Base-by-base conservation (phyloP, 2,329 filamentous ascomycete genomes). In the Penicillium oxalicum region DNA sequence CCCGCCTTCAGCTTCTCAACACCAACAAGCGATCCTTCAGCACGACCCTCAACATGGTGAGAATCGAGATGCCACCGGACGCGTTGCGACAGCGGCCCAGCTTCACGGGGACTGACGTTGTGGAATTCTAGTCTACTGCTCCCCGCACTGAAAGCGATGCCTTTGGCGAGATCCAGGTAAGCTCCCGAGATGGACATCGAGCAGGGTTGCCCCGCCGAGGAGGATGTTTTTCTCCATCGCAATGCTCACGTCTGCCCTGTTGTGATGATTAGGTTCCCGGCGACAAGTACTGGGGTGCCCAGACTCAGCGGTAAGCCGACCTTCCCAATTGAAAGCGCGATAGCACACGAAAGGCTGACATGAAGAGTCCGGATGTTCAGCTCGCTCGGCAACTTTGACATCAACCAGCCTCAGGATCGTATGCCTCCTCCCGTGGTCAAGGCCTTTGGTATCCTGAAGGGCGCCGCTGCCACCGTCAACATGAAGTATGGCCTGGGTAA, bases 321-420 rank as follows among this genome's bases (percentile, higher is more conserved):
- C 7, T 18, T 35, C 44, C 42, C 25, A 24, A 43, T 13, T 43
- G 32, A 39, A 49, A 32, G 35, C 29, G 29, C 47, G 41, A 33
- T 40, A 29, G 35, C 50, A 44, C 18, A 28, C 44, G 42, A 43
- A 47, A 57, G 45, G 49, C 57, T 63, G 56, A 67, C 59, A 44
- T 43, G 28, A 5, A 48, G 11, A 11, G 29, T 2, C 29, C 39
- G 47, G 38, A 37, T 33, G 40, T 27, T 55, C 49, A 77, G 75
- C 60, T 97, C 91, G 45, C 81, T 97, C 70, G 86, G 87, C 73
- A 98, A 98, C 79, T 98, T 98, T 81, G 87, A 86, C 72, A 97
- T 98, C 83, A 97, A 97, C 77, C 93, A 97, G 79, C 93, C 93
- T 52, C 89, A 95, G 75, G 93, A 98, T 70, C 90, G 93, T 70